Percentiles rank a stretch among this genome's conserved stretches.
These are phyloP conservation scores for Dioscorea zingiberensis DNA, from an alignment of 106 monocot species.

Conservation along the genomic window DNA sequence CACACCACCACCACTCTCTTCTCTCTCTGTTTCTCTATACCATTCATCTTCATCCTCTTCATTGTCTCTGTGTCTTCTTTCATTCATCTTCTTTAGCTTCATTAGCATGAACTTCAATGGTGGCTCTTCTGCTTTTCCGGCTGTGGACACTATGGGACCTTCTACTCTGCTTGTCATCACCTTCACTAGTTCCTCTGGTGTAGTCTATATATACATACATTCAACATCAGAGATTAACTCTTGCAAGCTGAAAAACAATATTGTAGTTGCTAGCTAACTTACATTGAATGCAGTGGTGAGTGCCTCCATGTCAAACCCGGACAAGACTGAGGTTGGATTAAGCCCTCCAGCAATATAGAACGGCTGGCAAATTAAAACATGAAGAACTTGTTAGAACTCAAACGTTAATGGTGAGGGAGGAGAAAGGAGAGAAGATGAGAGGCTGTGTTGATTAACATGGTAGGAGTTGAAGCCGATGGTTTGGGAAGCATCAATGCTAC, in stretches of 20 bases:
- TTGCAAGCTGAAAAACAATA: background rate
- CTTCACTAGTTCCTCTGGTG: conserved; percentile 29
- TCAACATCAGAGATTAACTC: background rate
- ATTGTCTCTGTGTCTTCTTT: background rate
- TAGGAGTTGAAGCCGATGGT: conserved; percentile 28
- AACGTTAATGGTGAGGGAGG: too few relatives aligned
- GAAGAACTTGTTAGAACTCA: background rate
- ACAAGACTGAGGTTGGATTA: conserved; percentile 46
- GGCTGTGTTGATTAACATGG: conserved; percentile 26
- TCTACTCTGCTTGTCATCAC: conserved; percentile 14
- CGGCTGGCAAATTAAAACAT: conserved; percentile 15
- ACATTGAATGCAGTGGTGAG: conserved; percentile 68
- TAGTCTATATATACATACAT: conserved; percentile 31
- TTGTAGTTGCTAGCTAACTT: background rate
- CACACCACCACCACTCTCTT: background rate
- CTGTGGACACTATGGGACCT: conserved; percentile 55
- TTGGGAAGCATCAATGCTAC: conserved; percentile 55
- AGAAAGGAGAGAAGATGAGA: too few relatives aligned
- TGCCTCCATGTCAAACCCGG: conserved; percentile 52
- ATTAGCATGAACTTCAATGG: background rate
- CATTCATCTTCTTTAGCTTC: background rate
- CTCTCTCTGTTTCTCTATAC: too few relatives aligned
- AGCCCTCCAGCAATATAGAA: conserved; percentile 77
- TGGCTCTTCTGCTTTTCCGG: conserved; percentile 16
- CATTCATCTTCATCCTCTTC: conserved; percentile 14